Base-by-base conservation (phyloP, 768 basidiomycete species). In the Inosperma sp. region DNA sequence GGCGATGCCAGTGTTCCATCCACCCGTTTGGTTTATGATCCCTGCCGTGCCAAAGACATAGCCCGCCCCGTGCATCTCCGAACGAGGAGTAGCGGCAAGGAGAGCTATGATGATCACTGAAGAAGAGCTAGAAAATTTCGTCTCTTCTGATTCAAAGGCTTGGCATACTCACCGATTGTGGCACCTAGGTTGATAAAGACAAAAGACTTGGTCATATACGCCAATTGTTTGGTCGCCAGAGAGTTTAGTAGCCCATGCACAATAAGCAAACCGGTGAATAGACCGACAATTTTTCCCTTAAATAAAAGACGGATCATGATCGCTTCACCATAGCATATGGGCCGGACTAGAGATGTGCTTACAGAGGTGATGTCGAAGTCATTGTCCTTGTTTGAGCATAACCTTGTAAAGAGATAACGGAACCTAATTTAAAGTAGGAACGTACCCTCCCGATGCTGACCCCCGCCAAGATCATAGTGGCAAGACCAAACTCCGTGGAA, bases 121-220 rank as follows among this genome's bases (percentile, higher is more conserved):
- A 49, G 34, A 51, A 34, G 47, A 27, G 39, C 41, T 54, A 35
- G 37, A 27, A 30, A 22, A 34, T n/a, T 12, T 43, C 10, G 46
- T 52, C n/a, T 53, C 41, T 21, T 51, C n/a, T 14, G 48, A 21
- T 42, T 19, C 30, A 31, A 42, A 23, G 34, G 19, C 41, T 35
- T 35, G 29, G 35, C 40, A 10, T 22, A 25, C 78, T 57, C 54
- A 85, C 83, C 59, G 48, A 86, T 68, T 3, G 90, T 86, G 9
- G 87, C 76, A 33, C 90, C 90, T 45, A 94, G 73, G 66, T 95
- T 94, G 59, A 94, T 73, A 64, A 94, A 93, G 4, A 94, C 89
- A 60, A 91, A 92, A 23, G 77, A 78, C 17, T 75, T 76, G 2
- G 91, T 92, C 54, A 91, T 69, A 14, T 73, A 74, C 0, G 91